Conservation (phyloP, 306 rosid genomes). For the Cucumis hystrix region DNA sequence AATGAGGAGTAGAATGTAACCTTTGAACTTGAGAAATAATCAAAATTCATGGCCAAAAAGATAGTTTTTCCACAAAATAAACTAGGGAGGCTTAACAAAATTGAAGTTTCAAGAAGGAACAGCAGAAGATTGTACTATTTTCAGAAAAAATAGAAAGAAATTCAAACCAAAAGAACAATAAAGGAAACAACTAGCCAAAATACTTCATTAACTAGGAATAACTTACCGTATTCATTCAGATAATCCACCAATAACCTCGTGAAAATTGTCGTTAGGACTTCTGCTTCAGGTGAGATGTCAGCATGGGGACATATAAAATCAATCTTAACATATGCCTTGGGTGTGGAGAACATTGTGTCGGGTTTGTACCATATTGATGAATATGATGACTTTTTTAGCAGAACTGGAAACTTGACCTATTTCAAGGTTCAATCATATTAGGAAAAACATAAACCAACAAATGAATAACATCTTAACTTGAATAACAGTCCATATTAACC, state of each 20-base stretch:
- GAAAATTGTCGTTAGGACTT: conserved; percentile 52
- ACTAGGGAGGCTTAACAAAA: background rate
- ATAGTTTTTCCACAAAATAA: background rate
- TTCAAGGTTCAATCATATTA: conserved; percentile 12
- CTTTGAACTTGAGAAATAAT: background rate
- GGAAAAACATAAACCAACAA: background rate
- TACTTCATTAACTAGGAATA: background rate
- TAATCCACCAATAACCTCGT: conserved; percentile 74
- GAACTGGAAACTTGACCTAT: conserved; percentile 67
- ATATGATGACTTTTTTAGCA: conserved; percentile 51
- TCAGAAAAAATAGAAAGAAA: background rate
- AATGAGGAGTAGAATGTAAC: background rate
- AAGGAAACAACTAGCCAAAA: background rate
- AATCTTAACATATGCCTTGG: conserved; percentile 75
- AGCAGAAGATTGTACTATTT: background rate
- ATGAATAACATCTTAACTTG: background rate
- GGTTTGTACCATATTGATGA: conserved; percentile 85
- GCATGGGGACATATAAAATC: conserved; percentile 75
- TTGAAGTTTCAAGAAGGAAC: background rate
- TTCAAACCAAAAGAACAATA: background rate
- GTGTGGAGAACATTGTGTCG: conserved; percentile 64
- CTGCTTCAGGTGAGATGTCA: conserved; percentile 72
- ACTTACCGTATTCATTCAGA: conserved; percentile 83
- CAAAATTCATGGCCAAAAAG: background rate
- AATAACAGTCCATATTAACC: conserved; percentile 19